Conservation (phyloP, 208 protist species). For the Trypanosomatidae sp. region DNA sequence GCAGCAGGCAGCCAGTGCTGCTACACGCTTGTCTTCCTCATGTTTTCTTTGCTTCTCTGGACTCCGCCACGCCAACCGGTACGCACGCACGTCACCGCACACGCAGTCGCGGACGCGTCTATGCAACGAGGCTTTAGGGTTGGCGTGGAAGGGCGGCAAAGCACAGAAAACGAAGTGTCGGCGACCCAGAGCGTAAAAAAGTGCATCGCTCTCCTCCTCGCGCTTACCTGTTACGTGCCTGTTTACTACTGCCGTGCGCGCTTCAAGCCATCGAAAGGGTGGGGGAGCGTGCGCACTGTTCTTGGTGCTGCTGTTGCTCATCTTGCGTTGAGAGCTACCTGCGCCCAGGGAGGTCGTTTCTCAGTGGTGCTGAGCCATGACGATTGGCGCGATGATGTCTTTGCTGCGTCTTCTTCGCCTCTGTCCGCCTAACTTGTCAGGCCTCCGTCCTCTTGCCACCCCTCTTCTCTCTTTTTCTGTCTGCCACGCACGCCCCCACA, state of each 20-base stretch:
- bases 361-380: not conserved
- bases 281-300: not conserved
- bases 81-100: not conserved
- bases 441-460: not conserved
- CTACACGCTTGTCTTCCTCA: not conserved
- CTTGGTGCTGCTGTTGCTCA: not conserved
- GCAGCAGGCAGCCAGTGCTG: not conserved
- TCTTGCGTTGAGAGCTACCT: not conserved
- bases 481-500: not conserved
- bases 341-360: too few relatives aligned
- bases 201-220: not conserved
- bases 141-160: not conserved
- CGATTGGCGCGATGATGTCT: not conserved
- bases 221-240: not conserved
- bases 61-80: not conserved
- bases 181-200: not conserved
- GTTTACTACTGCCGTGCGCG: not conserved
- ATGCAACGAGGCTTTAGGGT: not conserved
- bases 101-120: not conserved
- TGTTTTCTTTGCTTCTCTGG: not conserved
- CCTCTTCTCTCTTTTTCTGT: not conserved
- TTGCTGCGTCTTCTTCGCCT: not conserved
- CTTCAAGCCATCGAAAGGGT: not conserved
- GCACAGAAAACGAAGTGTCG: not conserved
- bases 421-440: not conserved